These are phyloP conservation scores for Diophrys appendiculata DNA, from an alignment of 73 alveolate species.

Conservation along the genomic window DNA sequence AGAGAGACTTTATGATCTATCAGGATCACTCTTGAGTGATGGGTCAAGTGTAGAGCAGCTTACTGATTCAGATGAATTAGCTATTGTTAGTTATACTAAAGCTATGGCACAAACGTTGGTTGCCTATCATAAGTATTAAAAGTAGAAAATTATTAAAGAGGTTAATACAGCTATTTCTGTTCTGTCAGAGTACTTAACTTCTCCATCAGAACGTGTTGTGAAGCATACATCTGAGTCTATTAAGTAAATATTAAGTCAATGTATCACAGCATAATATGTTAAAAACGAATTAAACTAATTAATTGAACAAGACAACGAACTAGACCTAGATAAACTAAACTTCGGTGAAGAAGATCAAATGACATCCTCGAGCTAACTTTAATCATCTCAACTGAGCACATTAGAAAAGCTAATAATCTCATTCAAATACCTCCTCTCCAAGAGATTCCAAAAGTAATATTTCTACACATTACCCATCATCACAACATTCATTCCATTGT, in stretches of 20 bases:
- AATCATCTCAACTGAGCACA: background rate
- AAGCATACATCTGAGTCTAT: background rate
- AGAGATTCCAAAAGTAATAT: slow-evolving; percentile 27
- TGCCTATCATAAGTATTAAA: background rate
- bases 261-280: background rate
- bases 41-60: background rate
- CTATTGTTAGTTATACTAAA: background rate
- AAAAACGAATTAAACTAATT: background rate
- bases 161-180: background rate
- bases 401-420: background rate
- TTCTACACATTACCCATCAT: slow-evolving; percentile 23
- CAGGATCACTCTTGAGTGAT: background rate
- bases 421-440: slow-evolving; percentile 9
- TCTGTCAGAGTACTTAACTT: background rate
- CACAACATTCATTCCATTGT: background rate
- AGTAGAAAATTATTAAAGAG: background rate
- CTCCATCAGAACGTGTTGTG: background rate
- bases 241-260: background rate
- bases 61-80: background rate
- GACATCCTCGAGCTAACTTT: background rate
- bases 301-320: background rate
- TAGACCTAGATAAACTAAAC: background rate
- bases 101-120: background rate
- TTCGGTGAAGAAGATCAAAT: background rate
- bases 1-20: background rate